Conservation (phyloP, 2,329 filamentous ascomycete genomes). For the Colletotrichum navitas region DNA sequence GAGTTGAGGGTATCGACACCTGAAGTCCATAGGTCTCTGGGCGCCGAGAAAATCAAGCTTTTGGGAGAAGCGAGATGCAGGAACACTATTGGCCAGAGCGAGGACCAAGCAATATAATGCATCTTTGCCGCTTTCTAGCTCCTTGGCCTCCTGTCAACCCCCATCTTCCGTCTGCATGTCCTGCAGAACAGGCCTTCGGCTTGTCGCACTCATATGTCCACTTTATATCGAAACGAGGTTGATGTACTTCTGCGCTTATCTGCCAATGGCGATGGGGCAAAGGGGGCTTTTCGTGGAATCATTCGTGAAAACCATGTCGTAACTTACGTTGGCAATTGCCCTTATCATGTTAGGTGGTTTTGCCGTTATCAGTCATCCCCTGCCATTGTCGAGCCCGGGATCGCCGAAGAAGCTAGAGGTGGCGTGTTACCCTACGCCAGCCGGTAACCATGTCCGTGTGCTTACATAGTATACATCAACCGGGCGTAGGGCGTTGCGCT, state of each 20-base stretch:
- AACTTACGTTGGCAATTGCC: neutral
- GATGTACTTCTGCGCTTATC: constrained; percentile 11
- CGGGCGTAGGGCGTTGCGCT: constrained; percentile 9
- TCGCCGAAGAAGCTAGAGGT: constrained; percentile 4
- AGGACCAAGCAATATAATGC: constrained; percentile 14
- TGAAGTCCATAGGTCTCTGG: neutral
- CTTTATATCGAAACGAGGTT: neutral
- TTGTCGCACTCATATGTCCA: neutral
- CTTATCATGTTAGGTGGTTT: neutral
- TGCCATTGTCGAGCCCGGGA: constrained; percentile 17
- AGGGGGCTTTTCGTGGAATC: neutral
- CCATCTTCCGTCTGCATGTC: neutral
- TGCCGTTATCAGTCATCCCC: constrained; percentile 19
- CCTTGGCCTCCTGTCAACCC: neutral
- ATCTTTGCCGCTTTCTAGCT: constrained; percentile 18
- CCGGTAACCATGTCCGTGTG: neutral
- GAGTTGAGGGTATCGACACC: constrained; percentile 3
- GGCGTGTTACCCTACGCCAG: constrained; percentile 9
- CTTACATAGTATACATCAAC: neutral
- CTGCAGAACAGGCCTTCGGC: neutral
- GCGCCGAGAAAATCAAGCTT: constrained; percentile 38
- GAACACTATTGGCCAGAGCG: constrained; percentile 15
- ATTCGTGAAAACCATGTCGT: neutral
- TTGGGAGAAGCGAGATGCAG: neutral
- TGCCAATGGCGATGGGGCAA: neutral